Conservation (phyloP, 2,329 filamentous ascomycete genomes). For the Stemphylium beticola region DNA sequence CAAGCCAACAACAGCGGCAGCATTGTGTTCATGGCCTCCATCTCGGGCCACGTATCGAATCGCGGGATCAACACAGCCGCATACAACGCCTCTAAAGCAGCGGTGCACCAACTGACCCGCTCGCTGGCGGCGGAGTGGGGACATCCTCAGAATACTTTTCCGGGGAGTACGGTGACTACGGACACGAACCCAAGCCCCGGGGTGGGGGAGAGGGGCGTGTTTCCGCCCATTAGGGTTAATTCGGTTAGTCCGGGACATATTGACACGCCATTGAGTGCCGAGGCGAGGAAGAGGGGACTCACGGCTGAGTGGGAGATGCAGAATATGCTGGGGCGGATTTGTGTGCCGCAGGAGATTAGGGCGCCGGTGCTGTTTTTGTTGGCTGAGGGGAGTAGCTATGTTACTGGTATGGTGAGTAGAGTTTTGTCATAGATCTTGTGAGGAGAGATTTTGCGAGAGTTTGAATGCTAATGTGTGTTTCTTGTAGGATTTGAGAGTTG, state of each 20-base stretch:
- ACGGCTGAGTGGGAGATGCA: constrained; percentile 40
- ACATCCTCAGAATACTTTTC: constrained; percentile 49
- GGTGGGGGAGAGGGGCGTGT: constrained; percentile 15
- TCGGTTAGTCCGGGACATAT: constrained; percentile 62
- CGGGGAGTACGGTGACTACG: constrained; percentile 30
- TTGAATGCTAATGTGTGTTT: background rate
- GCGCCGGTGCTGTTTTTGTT: constrained; percentile 40
- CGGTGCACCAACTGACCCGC: constrained; percentile 59
- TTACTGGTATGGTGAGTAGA: constrained; percentile 57
- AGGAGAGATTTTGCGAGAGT: no score
- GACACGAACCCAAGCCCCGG: constrained; percentile 25
- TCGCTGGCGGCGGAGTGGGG: constrained; percentile 60
- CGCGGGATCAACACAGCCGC: constrained; percentile 51
- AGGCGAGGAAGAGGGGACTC: constrained; percentile 37
- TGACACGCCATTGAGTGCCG: constrained; percentile 50
- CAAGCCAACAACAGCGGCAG: constrained; percentile 37
- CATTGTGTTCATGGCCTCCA: constrained; percentile 50
- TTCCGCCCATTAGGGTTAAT: constrained; percentile 58
- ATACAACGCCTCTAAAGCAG: constrained; percentile 63
- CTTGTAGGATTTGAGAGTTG: constrained; percentile 48
- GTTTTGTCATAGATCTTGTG: background rate
- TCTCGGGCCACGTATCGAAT: constrained; percentile 46
- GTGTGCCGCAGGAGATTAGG: constrained; percentile 36
- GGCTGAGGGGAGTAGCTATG: constrained; percentile 64
- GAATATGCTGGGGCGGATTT: constrained; percentile 46